Evolutionary conservation across 2,329 filamentous ascomycete species (phyloP).

Genomic region (Coleophoma cylindrospora): DNA sequence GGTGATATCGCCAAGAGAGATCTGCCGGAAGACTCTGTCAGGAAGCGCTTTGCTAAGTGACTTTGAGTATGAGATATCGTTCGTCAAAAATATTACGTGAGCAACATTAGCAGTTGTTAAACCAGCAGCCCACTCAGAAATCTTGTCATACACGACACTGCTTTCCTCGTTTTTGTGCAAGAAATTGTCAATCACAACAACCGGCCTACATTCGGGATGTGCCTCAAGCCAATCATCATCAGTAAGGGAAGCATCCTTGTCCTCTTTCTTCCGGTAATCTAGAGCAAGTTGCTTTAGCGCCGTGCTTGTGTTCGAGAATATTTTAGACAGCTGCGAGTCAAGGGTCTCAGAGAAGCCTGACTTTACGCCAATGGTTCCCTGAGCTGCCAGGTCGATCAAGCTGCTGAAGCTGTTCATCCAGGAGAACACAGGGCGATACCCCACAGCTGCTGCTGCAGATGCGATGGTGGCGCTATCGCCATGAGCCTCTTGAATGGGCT

Average conservation of each 20-base stretch:
- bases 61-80: constrained; percentile 84
- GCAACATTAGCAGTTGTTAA: constrained; percentile 84
- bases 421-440: constrained; percentile 89
- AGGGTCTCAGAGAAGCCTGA: constrained; percentile 91
- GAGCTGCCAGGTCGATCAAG: constrained; percentile 85
- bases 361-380: constrained; percentile 91
- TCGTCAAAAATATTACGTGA: constrained; percentile 91
- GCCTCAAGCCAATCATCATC: constrained; percentile 88
- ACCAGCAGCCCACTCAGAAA: constrained; percentile 84
- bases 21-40: constrained; percentile 83
- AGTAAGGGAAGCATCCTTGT: constrained; percentile 66
- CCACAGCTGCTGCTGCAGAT: constrained; percentile 75
- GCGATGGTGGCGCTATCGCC: constrained; percentile 84
- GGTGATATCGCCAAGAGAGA: constrained; percentile 80
- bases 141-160: constrained; percentile 65
- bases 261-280: constrained; percentile 61
- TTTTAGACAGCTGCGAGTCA: constrained; percentile 84
- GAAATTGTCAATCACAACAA: constrained; percentile 91
- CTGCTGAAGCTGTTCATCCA: constrained; percentile 96
- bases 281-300: constrained; percentile 77
- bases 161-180: constrained; percentile 70
- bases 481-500: constrained; percentile 83
- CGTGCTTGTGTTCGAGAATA: constrained; percentile 75
- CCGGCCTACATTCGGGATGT: constrained; percentile 76
- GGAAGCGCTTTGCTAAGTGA: constrained; percentile 81